Evolutionary conservation across 2,329 filamentous ascomycete species (phyloP).

Genomic region (Chrysosphaeria jannelii): DNA sequence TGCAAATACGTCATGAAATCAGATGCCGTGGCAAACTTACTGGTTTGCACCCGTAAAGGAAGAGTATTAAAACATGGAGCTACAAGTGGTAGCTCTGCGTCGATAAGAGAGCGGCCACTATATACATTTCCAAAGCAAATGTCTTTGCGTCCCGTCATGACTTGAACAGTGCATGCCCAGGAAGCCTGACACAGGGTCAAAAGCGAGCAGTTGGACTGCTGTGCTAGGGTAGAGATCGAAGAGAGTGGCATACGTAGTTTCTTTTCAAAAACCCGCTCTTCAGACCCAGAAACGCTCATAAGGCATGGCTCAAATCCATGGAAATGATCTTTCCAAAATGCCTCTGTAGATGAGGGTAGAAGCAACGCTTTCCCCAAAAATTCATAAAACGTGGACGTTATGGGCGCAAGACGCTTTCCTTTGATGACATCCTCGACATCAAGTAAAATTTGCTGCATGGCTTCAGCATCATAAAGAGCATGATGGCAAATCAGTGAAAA

Average conservation of each 20-base stretch:
- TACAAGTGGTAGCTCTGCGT: too few species aligned
- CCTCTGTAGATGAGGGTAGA: slow-evolving; percentile 17
- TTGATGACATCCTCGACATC: slow-evolving; percentile 34
- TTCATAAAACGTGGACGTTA: slow-evolving; percentile 22
- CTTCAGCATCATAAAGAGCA: slow-evolving; percentile 61
- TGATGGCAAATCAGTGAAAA: slow-evolving; percentile 36
- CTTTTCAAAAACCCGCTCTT: slow-evolving; percentile 1
- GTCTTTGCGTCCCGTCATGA: slow-evolving; percentile 25
- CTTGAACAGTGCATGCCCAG: slow-evolving; percentile 35
- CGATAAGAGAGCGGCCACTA: slow-evolving; percentile 51
- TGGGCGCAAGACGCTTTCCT: slow-evolving; percentile 14
- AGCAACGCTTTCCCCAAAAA: slow-evolving; percentile 31
- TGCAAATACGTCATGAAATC: slow-evolving; percentile 13
- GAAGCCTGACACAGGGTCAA: slow-evolving; percentile 39
- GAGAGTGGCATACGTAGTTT: slow-evolving; percentile 11
- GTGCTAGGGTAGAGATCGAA: slow-evolving; percentile 17
- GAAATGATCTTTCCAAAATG: slow-evolving; percentile 36
- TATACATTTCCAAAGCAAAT: slow-evolving; percentile 72
- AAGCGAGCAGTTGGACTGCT: slow-evolving; percentile 25
- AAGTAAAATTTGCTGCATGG: slow-evolving; percentile 34
- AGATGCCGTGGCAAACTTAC: slow-evolving; percentile 15
- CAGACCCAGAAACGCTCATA: not conserved
- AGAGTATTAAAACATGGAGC: slow-evolving; percentile 83
- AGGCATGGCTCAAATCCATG: slow-evolving; percentile 13
- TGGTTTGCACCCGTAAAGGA: slow-evolving; percentile 31